These are phyloP conservation scores for Cyanidioschyzon merolae DNA, from an alignment of 23 red algal genomes.

Conservation along the genomic window DNA sequence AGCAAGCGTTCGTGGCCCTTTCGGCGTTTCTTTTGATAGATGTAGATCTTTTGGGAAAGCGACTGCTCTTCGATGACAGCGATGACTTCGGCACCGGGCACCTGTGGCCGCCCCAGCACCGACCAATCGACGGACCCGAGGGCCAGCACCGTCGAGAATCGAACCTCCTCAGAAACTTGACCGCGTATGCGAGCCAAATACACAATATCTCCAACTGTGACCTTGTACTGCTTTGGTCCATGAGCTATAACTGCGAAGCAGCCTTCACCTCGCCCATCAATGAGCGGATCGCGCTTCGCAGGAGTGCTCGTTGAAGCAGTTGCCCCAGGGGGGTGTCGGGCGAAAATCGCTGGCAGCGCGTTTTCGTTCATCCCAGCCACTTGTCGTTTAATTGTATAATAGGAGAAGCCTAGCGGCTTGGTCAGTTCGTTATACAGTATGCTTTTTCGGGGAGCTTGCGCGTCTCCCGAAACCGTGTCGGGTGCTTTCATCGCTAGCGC, in stretches of 20 bases:
- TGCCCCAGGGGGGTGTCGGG: not conserved
- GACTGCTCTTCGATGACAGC: constrained; percentile 7
- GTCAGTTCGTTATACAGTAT: not conserved
- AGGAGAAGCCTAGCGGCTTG: not conserved
- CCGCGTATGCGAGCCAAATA: not conserved
- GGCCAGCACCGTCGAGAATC: not conserved
- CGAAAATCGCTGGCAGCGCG: constrained; percentile 6
- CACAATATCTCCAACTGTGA: not conserved
- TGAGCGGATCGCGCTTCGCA: not conserved
- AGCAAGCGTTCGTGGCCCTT: not conserved
- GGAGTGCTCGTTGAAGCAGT: not conserved
- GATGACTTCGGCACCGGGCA: not conserved
- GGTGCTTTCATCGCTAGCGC: too few relatives aligned
- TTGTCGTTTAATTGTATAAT: not conserved
- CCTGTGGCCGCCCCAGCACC: not conserved
- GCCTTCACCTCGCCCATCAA: not conserved
- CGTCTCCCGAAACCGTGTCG: too few relatives aligned
- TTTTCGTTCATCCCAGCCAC: not conserved
- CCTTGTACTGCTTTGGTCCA: constrained; percentile 11
- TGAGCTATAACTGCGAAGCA: not conserved
- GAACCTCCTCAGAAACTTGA: not conserved
- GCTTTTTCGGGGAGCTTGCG: too few relatives aligned
- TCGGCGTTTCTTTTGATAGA: constrained; percentile 4
- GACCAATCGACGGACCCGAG: not conserved
- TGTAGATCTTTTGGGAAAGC: not conserved